Evolutionary conservation across 352 stramenopile genomes (phyloP), one percentile per base, ranked within the genome.

Genomic region (Phytophthora pini): DNA sequence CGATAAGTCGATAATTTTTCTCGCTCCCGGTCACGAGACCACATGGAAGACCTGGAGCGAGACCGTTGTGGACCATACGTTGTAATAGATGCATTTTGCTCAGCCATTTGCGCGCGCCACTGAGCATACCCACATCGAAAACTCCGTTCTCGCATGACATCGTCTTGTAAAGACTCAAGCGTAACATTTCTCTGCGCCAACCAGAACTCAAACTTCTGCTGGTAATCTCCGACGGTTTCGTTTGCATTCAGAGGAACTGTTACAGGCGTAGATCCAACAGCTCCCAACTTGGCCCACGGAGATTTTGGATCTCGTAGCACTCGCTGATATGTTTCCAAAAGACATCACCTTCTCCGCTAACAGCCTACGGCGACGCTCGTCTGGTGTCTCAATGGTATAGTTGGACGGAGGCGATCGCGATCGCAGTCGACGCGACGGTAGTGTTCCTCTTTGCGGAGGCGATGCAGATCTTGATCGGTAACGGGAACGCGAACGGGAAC

Each of bases 171-270:
- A 10, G 51, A 56, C 9, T 50, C 40, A 13, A 72, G 34, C 2
- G 51, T 56, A 46, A 72, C 31, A 27, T 65, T 56, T 11, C 52
- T 50, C 31, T 69, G 65, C 4, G 59, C 59, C 11, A 69, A 41
- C 65, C 65, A 72, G 26, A 72, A 72, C 32, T 72, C 40, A n/a
- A 72, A 72, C n/a, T 69, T 68, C 24, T 68, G 58, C 26, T 65
- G 60, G 24, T 72, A 72, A 22, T 72, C 65, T 11, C 38, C 52
- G 5, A 34, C 6, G 5, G 45, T 65, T 26, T 72, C 59, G 10
- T 44, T 52, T 2, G 12, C 1, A 7, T 52, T 39, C 10, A 69
- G 32, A 32, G 65, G 65, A 4, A 72, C 53, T n/a, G 65, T 59
- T 38, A 72, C 68, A 10, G 51, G 52, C 39, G 45, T 69, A 10